phyloP scores from a whole-genome alignment of 768 basidiomycete species.

The Lyophyllum atratum region DNA sequence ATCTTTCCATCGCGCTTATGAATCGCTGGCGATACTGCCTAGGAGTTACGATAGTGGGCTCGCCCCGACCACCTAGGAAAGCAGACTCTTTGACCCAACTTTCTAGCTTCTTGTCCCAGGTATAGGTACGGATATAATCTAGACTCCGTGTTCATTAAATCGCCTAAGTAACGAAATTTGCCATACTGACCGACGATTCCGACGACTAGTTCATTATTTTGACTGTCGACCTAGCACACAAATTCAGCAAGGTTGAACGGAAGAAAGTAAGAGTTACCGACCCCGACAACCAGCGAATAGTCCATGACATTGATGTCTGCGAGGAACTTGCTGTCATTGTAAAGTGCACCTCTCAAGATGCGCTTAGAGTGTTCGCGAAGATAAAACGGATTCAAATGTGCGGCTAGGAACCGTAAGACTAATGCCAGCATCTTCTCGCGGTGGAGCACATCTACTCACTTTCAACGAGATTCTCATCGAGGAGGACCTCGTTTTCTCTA shows the following conservation, averaged over 20 bases:
- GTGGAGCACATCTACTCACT: slow-evolving; percentile 46
- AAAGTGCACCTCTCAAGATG: slow-evolving; percentile 86
- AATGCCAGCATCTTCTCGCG: neutral
- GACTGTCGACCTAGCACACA: slow-evolving; percentile 69
- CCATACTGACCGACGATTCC: slow-evolving; percentile 90
- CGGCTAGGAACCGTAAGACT: slow-evolving; percentile 47
- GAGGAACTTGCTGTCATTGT: slow-evolving; percentile 94
- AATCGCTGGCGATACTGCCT: slow-evolving; percentile 92
- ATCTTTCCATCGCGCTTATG: slow-evolving; percentile 85
- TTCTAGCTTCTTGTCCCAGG: slow-evolving; percentile 98
- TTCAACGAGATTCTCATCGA: slow-evolving; percentile 96
- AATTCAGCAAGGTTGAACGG: neutral
- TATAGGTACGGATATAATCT: slow-evolving; percentile 96
- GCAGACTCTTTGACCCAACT: slow-evolving; percentile 97
- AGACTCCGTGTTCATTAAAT: neutral
- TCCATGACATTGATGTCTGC: slow-evolving; percentile 97
- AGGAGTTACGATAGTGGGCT: slow-evolving; percentile 96
- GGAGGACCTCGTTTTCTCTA: slow-evolving; percentile 86
- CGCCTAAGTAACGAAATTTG: neutral
- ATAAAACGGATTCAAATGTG: slow-evolving; percentile 88
- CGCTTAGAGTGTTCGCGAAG: slow-evolving; percentile 96
- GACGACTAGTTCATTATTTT: slow-evolving; percentile 87
- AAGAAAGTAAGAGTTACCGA: slow-evolving; percentile 20
- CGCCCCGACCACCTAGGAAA: slow-evolving; percentile 86
- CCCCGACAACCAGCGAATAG: slow-evolving; percentile 92